Evolutionary conservation across 176 grass and related monocot species (phyloP), one percentile per base, ranked within the genome.

Genomic region (Phyllostachys edulis): DNA sequence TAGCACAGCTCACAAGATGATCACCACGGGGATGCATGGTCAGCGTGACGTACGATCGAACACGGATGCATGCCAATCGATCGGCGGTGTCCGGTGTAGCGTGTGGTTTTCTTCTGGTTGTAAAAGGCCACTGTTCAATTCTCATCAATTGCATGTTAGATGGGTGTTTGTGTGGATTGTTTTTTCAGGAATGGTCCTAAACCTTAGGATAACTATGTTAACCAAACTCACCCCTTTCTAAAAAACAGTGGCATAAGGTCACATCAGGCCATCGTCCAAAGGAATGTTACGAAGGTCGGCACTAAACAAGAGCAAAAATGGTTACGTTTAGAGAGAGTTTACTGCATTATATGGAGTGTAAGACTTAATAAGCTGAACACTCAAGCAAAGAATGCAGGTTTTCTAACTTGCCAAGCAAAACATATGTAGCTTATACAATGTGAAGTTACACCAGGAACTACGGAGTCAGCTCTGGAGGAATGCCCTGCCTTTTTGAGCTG

Each of bases 401-500:
- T 49, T 37, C 7, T 52, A 52, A 63, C 45, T 75, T 54, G 1
- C n/a, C 49, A 52, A 39, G 9, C 71, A 66, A 24, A 5, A 21
- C 64, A 10, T 55, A 9, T 45, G 10, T n/a, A 70, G 23, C 15
- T 50, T 73, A 29, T 9, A 18, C 27, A 18, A 0, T 16, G 32
- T 75, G 70, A 37, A 65, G 52, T 52, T 73, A 36, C 70, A 51
- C 8, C 36, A 47, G 32, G 63, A 7, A 70, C 17, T 52, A 17
- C 36, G 71, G 71, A 73, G 14, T 2, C 29, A 9, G 15, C 34
- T 34, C 32, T 34, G 1, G 9, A 6, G 49, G 29, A 50, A 7
- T 65, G 76, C 27, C 39, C 7, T 27, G 50, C 37, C 29, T 7
- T 63, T 63, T 73, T 27, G 29, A 37, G 64, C 82, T 86, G 83